Evolutionary conservation across 139 green algal species (phyloP), one percentile per base, ranked within the genome.

Genomic region (Picochlorum costavermella): DNA sequence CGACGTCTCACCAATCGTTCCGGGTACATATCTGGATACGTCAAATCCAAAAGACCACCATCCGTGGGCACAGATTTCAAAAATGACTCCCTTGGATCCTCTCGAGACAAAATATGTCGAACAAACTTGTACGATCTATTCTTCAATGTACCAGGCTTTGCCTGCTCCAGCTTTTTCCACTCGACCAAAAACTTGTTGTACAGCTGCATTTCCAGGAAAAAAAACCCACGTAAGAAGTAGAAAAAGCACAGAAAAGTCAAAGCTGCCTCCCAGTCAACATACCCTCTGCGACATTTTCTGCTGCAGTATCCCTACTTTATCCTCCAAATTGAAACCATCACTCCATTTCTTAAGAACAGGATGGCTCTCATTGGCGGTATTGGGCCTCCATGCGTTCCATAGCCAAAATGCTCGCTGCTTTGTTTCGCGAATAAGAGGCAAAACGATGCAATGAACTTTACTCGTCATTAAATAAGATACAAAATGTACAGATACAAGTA

Each of bases 21-120:
- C 5, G 69, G 50, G 3, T 84, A 43, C 9, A 14, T 17, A 50
- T 16, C 14, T 43, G 81, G 81, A 43, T 84, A 77, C 2, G 77
- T 56, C n/a, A 87, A 58, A 25, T 83, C 70, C 20, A 87, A 3
- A 2, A 28, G 25, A 2, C 53, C 50, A 0, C 69, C 51, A 5
- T 67, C 40, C 3, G 49, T 36, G 2, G 81, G 76, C 16, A 88
- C 17, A 8, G 49, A 67, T 53, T 87, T 87, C 28, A 88, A 49
- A 20, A 87, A 87, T 3, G 66, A 76, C 56, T 88, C 81, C 2
- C 28, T 26, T 0, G 80, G 81, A 48, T 88, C 79, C 36, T 85
- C 81, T 5, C 67, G 28, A 0, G 76, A 65, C 43, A 88, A 56
- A 48, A 83, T 76, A 16, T 66, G 72, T 55, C 77, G 74, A 12